Evolutionary conservation across 2,329 filamentous ascomycete species (phyloP).

Genomic region (Alternaria tenuissima): DNA sequence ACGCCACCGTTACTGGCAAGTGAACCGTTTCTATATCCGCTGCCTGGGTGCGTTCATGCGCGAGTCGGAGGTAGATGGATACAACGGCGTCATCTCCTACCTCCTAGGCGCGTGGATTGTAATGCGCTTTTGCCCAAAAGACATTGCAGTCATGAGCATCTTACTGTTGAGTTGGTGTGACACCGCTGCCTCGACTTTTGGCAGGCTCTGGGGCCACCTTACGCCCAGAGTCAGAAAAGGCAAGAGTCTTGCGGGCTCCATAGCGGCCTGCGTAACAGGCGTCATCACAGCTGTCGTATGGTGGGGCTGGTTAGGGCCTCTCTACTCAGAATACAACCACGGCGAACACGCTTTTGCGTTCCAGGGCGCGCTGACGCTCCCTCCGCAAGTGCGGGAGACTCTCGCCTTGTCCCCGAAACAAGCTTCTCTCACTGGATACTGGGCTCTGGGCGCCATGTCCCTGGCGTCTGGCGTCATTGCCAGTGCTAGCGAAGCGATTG

Average conservation of each 20-base stretch:
- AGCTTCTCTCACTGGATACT: conserved; percentile 70
- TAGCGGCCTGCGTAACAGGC: conserved; percentile 84
- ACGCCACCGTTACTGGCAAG: conserved; percentile 78
- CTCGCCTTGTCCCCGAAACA: conserved; percentile 69
- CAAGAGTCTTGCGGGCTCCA: conserved; percentile 89
- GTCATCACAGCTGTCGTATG: conserved; percentile 84
- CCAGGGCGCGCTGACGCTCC: conserved; percentile 76
- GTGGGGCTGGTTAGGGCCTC: conserved; percentile 84
- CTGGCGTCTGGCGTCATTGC: conserved; percentile 88
- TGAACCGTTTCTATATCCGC: conserved; percentile 89
- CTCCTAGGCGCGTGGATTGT: conserved; percentile 89
- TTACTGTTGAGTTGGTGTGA: conserved; percentile 97
- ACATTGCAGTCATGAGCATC: conserved; percentile 87
- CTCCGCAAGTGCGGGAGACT: conserved; percentile 63
- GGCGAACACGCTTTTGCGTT: conserved; percentile 77
- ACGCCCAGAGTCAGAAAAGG: conserved; percentile 84
- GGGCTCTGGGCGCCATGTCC: conserved; percentile 82
- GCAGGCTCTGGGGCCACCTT: conserved; percentile 86
- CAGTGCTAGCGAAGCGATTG: conserved; percentile 86
- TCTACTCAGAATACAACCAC: conserved; percentile 44
- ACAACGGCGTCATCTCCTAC: conserved; percentile 98
- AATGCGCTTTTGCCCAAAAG: conserved; percentile 88
- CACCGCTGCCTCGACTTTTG: conserved; percentile 94
- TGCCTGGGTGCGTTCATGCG: conserved; percentile 92
- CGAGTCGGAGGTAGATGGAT: conserved; percentile 91